Evolutionary conservation across 169 alveolate species (phyloP), one percentile per base, ranked within the genome.

Genomic region (Plasmodium relictum): DNA sequence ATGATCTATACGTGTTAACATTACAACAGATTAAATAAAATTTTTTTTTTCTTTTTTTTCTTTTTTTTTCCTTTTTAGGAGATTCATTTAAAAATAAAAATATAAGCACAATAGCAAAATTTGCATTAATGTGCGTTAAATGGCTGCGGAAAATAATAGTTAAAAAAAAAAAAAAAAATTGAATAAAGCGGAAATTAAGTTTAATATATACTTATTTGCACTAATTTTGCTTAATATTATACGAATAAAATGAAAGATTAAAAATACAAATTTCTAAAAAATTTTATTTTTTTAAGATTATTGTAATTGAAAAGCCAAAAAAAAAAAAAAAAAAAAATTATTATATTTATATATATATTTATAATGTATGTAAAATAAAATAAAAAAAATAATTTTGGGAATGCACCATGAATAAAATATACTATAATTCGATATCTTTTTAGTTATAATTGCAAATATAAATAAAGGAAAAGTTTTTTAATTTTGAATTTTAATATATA

Each of bases 201-300:
- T 16, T 52, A 52, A 52, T n/a, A 26, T 20, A 6, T 0, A 18
- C 5, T 9, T 58, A 8, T 58, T 73, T 73, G 72, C 88, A 58
- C 88, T 8, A 56, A 56, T 58, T 73, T 73, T 73, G 66, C 72
- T 58, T 22, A 18, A 9, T 62, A 41, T 54, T 58, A 73, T 58
- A 73, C 68, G n/a, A 24, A 18, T 73, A 39, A 56, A 16, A n/a
- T 26, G 10, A 52, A 52, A 7, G 68, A 54, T 31, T 42, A 73
- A 73, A 73, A 63, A 31, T 41, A 63, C 73, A 69, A 50, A 14
- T 18, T 50, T 44, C 63, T 45, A 6, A 69, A 45, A 61, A 76
- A 76, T 42, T 44, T 63, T 74, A 52, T 52, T 74, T 62, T 56
- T 76, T 76, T 70, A 76, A 74, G 44, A 76, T 76, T 76, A 31